phyloP scores from a whole-genome alignment of 768 basidiomycete genomes.

The Suillus occidentalis region DNA sequence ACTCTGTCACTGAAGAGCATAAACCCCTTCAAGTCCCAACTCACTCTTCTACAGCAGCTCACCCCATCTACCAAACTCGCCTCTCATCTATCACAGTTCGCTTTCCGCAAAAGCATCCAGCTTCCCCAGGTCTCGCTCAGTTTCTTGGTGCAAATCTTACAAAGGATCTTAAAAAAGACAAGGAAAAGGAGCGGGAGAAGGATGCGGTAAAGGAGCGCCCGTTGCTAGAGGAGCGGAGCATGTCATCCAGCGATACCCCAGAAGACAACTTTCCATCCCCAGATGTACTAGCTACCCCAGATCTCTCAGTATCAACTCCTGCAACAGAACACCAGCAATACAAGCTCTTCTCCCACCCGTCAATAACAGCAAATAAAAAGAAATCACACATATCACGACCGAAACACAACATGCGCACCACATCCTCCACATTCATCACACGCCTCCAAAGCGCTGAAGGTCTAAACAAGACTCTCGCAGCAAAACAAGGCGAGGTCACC shows the following conservation, averaged over 20 bases:
- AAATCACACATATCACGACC: conserved; percentile 66
- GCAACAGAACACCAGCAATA: conserved; percentile 37
- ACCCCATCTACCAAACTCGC: conserved; percentile 53
- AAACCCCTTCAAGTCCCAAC: conserved; percentile 55
- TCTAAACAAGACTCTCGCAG: conserved; percentile 64
- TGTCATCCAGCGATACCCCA: conserved; percentile 81
- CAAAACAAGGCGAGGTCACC: conserved; percentile 81
- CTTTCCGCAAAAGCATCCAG: conserved; percentile 58
- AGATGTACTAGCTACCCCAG: conserved; percentile 36
- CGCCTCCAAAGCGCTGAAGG: conserved; percentile 83
- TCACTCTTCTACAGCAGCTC: conserved; percentile 32
- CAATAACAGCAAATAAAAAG: conserved; percentile 49
- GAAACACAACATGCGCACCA: conserved; percentile 90
- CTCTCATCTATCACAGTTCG: conserved; percentile 62
- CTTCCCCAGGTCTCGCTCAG: conserved; percentile 64
- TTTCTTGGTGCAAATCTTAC: conserved; percentile 58
- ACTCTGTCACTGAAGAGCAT: conserved; percentile 85
- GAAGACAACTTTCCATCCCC: conserved; percentile 52
- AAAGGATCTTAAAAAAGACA: conserved; percentile 64
- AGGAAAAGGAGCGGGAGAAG: conserved; percentile 37
- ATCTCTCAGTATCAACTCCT: conserved; percentile 25
- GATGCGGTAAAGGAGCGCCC: conserved; percentile 36
- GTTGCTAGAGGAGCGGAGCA: conserved; percentile 58
- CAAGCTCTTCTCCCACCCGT: conserved; percentile 60
- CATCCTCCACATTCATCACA: conserved; percentile 90